Percentiles rank a stretch among this genome's conserved stretches.
These are phyloP conservation scores for Candida sp. DNA, from an alignment of 1,139 yeast genomes.

Conservation along the genomic window DNA sequence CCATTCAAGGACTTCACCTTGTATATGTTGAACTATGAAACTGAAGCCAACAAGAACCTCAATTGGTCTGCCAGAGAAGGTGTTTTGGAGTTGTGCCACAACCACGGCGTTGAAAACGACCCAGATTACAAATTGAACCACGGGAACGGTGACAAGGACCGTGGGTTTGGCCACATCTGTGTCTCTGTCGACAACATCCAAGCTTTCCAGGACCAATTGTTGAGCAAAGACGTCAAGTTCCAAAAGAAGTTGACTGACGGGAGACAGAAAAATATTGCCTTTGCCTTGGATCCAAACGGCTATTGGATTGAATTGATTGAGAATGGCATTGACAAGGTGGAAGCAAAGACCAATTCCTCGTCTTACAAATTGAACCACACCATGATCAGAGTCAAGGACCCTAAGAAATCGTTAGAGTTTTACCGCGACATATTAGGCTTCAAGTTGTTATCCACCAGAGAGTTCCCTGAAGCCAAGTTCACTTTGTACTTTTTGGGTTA, in stretches of 20 bases:
- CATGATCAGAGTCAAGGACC: constrained; percentile 93
- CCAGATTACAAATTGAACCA: constrained; percentile 63
- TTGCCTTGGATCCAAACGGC: constrained; percentile 94
- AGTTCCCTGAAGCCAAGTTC: constrained; percentile 73
- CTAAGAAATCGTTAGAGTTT: constrained; percentile 72
- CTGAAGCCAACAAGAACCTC: constrained; percentile 39
- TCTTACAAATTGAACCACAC: constrained; percentile 82
- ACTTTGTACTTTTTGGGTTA: constrained; percentile 87
- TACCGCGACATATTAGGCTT: constrained; percentile 83
- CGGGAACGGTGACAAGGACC: constrained; percentile 83
- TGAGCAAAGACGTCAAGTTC: constrained; percentile 68
- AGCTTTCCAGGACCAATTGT: constrained; percentile 59
- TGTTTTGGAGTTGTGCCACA: constrained; percentile 82
- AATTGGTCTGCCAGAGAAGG: constrained; percentile 74
- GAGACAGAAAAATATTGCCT: constrained; percentile 91
- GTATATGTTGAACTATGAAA: constrained; percentile 68
- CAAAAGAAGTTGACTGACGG: constrained; percentile 89
- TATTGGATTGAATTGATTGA: constrained; percentile 95
- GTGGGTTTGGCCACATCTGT: constrained; percentile 96
- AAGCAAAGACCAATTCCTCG: constrained; percentile 37
- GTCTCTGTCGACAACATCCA: constrained; percentile 82
- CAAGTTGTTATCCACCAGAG: constrained; percentile 62
- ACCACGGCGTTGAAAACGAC: constrained; percentile 75
- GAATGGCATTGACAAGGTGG: constrained; percentile 50
- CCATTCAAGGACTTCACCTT: constrained; percentile 66